Evolutionary conservation across 2,329 filamentous ascomycete genomes (phyloP), one percentile per base, ranked within the genome.

Genomic region (Sarocladiaceae sp.): DNA sequence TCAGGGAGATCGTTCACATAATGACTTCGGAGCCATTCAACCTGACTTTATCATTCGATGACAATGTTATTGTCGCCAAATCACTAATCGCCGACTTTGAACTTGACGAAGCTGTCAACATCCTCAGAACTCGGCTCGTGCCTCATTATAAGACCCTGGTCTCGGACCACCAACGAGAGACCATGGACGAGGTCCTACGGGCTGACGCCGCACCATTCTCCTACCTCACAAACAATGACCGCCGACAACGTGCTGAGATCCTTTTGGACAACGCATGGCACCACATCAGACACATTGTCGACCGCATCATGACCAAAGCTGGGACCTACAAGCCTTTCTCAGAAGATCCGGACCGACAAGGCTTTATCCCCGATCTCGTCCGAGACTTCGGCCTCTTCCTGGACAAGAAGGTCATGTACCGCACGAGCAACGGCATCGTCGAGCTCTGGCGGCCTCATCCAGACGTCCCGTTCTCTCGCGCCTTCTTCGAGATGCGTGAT

Each of bases 11-110:
- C 16, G 85, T 76, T 69, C 47, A 73, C 0, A 70, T 69, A 16
- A 83, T 88, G 76, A 77, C 66, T 0, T 65, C 69, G 3, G 58
- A 64, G n/a, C 77, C 78, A 0, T 78, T 80, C 62, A 69, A 72
- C 45, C 58, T 82, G 39, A 51, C 63, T 6, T 80, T 82, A 0
- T 74, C 67, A 0, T 70, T 85, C 47, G 62, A 71, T 12, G 74
- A 83, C 59, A 76, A 76, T 57, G 62, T 69, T 52, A 53, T 66
- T 34, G 59, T 67, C 49, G 55, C 70, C 55, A 66, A 67, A 41
- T 52, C 58, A 1, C 60, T 70, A 27, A 58, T 74, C 44, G 24
- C 19, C 11, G 23, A 29, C 4, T 18, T 6, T 4, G 37, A 41
- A 5, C 4, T 27, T 18, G 21, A 16, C 5, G n/a, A 23, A 18